phyloP scores from a whole-genome alignment of 2,329 filamentous ascomycete genomes.

The Nannizziopsis arthrosporioides region DNA sequence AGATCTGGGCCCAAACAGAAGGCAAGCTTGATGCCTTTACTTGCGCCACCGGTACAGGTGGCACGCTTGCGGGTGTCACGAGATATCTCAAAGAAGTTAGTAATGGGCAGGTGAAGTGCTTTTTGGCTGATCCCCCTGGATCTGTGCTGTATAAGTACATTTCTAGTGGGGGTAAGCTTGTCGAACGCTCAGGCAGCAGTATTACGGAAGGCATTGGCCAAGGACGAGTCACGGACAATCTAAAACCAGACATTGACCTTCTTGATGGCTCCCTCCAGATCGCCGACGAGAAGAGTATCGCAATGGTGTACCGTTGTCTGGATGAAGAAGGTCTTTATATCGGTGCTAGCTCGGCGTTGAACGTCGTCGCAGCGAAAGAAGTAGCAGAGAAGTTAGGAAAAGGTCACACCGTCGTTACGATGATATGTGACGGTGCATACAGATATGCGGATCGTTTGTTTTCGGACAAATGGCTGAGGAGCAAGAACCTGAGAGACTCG shows the following conservation, averaged over 20 bases:
- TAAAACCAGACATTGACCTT: conserved; percentile 70
- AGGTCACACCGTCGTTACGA: conserved; percentile 82
- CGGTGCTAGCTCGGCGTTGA: conserved; percentile 83
- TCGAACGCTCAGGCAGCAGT: conserved; percentile 69
- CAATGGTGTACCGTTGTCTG: conserved; percentile 93
- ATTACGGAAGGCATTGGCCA: conserved; percentile 98
- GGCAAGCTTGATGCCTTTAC: conserved; percentile 89
- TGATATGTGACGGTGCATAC: conserved; percentile 94
- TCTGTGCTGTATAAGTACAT: conserved; percentile 90
- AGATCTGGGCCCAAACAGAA: conserved; percentile 87
- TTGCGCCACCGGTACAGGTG: conserved; percentile 84
- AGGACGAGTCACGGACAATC: conserved; percentile 89
- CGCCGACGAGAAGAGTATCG: conserved; percentile 84
- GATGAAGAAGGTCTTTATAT: conserved; percentile 94
- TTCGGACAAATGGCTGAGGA: conserved; percentile 76
- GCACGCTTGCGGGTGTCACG: conserved; percentile 80
- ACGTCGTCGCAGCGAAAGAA: conserved; percentile 90
- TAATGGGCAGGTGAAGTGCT: conserved; percentile 67
- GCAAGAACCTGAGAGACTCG: conserved; percentile 69
- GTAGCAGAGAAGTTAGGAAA: conserved; percentile 81
- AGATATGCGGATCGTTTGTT: conserved; percentile 90
- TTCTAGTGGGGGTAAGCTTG: conserved; percentile 66
- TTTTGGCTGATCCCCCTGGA: conserved; percentile 86
- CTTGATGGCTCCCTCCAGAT: conserved; percentile 78
- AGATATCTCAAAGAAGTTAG: conserved; percentile 77